A percentile compares a stretch with the other conserved stretches of the same genome.
Evolutionary conservation across 257 asterid species (phyloP).

Genomic region (Solanum bulbocastanum): DNA sequence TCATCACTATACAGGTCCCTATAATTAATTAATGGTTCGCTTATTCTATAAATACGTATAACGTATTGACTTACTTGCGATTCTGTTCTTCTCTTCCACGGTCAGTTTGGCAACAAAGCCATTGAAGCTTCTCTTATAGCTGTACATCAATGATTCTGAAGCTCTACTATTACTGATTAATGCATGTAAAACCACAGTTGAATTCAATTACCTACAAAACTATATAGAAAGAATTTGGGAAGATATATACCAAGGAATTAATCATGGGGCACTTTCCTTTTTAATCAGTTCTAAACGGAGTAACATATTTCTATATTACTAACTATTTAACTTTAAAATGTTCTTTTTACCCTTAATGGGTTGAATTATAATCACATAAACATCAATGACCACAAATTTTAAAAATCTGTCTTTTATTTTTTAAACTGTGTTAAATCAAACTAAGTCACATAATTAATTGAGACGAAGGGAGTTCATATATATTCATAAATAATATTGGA

Average conservation of each 20-base stretch:
- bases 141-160: not conserved
- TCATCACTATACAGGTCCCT: not conserved
- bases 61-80: not conserved
- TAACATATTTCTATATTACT: too few relatives aligned
- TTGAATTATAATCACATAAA: too few relatives aligned
- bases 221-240: not conserved
- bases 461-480: not conserved
- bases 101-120: not conserved
- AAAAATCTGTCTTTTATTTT: too few relatives aligned
- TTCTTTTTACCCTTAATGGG: too few relatives aligned
- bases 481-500: not conserved
- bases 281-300: too few relatives aligned
- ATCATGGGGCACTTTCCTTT: not conserved
- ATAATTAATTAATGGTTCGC: not conserved
- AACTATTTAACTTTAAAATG: too few relatives aligned
- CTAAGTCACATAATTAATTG: accelerated
- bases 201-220: not conserved
- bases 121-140: not conserved
- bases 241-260: not conserved
- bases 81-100: not conserved
- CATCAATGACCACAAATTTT: not conserved
- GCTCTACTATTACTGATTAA: not conserved
- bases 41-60: not conserved
- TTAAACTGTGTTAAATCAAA: too few relatives aligned
- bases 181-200: not conserved